Evolutionary conservation across 2,329 filamentous ascomycete genomes (phyloP).

Genomic region (Trichophyton schoenleinii): DNA sequence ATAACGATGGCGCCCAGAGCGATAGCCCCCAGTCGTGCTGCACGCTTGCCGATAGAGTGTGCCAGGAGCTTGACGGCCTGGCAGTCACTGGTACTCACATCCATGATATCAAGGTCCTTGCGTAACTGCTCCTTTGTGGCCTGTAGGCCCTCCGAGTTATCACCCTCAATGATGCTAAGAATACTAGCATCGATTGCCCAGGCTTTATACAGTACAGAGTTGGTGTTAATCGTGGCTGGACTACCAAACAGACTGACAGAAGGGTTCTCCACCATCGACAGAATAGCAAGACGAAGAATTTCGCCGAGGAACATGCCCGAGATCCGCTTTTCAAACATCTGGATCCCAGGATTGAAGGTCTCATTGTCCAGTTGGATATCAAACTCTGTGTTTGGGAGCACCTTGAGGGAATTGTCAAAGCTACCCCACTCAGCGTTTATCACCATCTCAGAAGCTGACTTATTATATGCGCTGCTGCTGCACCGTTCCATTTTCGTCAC

Average conservation of each 20-base stretch:
- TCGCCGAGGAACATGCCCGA: conserved; percentile 98
- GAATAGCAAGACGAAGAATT: conserved; percentile 65
- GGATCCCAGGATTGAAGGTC: conserved; percentile 81
- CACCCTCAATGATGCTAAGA: conserved; percentile 73
- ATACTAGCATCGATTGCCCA: conserved; percentile 91
- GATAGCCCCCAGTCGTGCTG: conserved; percentile 75
- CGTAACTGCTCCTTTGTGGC: conserved; percentile 68
- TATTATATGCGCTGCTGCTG: conserved; percentile 51
- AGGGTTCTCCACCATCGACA: conserved; percentile 58
- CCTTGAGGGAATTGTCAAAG: conserved; percentile 85
- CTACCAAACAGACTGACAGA: conserved; percentile 61
- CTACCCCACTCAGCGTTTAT: conserved; percentile 98
- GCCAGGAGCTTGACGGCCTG: conserved; percentile 75
- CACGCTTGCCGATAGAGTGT: conserved; percentile 72
- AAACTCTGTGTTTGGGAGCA: conserved; percentile 74
- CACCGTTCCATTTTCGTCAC: conserved; percentile 60
- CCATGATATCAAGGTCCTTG: conserved; percentile 60
- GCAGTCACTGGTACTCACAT: conserved; percentile 69
- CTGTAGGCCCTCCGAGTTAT: conserved; percentile 58
- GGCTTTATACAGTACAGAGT: conserved; percentile 57
- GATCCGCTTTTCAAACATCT: conserved; percentile 98
- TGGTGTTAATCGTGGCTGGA: conserved; percentile 54
- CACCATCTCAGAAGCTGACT: conserved; percentile 82
- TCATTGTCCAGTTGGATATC: conserved; percentile 65
- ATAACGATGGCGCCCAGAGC: conserved; percentile 76